A percentile compares a stretch with the other conserved stretches of the same genome.
phyloP scores from a whole-genome alignment of 2,329 filamentous ascomycete species.

The Calonectria hawksworthii region DNA sequence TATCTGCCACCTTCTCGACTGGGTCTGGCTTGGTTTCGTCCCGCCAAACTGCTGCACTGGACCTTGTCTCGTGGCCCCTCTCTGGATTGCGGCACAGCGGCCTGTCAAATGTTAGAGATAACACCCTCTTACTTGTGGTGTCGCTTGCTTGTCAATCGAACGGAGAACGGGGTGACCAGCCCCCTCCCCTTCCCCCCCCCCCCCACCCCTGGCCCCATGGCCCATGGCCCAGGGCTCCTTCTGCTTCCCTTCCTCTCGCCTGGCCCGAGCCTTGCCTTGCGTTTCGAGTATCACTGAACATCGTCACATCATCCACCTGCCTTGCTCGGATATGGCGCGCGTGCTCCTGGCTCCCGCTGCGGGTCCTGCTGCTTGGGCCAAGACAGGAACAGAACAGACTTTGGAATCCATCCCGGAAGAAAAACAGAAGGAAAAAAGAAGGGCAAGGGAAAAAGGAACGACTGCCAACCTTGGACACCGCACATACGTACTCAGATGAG shows the following conservation, averaged over 20 bases:
- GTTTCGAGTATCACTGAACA: background rate
- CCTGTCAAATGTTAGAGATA: conserved; percentile 3
- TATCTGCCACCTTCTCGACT: conserved; percentile 15
- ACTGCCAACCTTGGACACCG: background rate
- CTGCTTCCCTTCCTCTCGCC: background rate
- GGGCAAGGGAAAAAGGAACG: background rate
- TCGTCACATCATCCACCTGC: conserved; percentile 8
- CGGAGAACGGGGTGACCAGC: background rate
- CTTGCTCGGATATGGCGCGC: conserved; percentile 10
- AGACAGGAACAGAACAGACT: conserved; percentile 5
- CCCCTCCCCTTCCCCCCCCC: background rate
- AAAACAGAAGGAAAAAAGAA: background rate
- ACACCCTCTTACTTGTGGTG: background rate
- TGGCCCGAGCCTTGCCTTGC: background rate
- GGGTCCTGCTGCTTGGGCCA: background rate
- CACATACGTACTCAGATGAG: background rate
- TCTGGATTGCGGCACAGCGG: conserved; percentile 14
- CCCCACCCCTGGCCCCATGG: too few species aligned
- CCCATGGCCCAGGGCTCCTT: background rate
- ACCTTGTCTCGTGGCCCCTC: conserved; percentile 4
- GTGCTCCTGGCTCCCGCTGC: conserved; percentile 9
- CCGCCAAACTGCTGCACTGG: background rate
- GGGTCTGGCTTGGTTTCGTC: conserved; percentile 5
- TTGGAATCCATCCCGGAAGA: background rate
- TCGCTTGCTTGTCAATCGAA: background rate